Percentiles rank a stretch among this genome's conserved stretches.
phyloP scores from a whole-genome alignment of 768 basidiomycete genomes.

The Rhodotorula paludigena region DNA sequence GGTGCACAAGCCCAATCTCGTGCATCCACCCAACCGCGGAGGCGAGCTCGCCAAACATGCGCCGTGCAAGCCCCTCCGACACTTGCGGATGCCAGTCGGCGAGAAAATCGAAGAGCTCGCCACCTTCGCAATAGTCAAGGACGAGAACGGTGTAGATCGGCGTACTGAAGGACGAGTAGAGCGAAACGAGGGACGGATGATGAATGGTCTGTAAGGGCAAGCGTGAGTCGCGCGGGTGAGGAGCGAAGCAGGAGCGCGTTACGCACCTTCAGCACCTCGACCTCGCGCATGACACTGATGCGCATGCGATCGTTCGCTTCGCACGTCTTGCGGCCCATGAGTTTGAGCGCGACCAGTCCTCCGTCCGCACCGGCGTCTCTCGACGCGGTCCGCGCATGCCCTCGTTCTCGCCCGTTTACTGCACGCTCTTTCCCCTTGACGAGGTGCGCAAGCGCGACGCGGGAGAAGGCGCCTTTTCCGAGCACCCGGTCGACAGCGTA shows the following conservation, averaged over 20 bases:
- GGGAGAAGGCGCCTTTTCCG: slow-evolving; percentile 69
- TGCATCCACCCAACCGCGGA: slow-evolving; percentile 84
- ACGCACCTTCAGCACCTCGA: slow-evolving; percentile 72
- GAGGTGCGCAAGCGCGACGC: slow-evolving; percentile 54
- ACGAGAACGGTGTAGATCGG: slow-evolving; percentile 70
- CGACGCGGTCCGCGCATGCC: slow-evolving; percentile 40
- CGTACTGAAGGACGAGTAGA: slow-evolving; percentile 66
- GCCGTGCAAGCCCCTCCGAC: slow-evolving; percentile 53
- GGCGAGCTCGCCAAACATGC: slow-evolving; percentile 72
- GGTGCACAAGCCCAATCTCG: slow-evolving; percentile 73
- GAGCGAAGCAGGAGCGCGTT: not conserved
- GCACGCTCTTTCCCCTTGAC: slow-evolving; percentile 28
- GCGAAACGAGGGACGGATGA: slow-evolving; percentile 71
- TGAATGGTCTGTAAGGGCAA: slow-evolving; percentile 60
- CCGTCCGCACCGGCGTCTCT: slow-evolving; percentile 25
- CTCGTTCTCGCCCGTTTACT: not conserved
- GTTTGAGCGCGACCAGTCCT: slow-evolving; percentile 56
- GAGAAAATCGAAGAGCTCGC: slow-evolving; percentile 65
- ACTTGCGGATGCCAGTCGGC: slow-evolving; percentile 29
- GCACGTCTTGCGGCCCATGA: slow-evolving; percentile 52
- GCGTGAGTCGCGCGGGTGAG: slow-evolving; percentile 2
- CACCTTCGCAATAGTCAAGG: slow-evolving; percentile 68
- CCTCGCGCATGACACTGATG: slow-evolving; percentile 74
- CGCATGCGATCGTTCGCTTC: slow-evolving; percentile 64
- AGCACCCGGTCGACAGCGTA: slow-evolving; percentile 53